These are phyloP conservation scores for Colletotrichum aenigma DNA, from an alignment of 2,329 filamentous ascomycete genomes.

Conservation along the genomic window DNA sequence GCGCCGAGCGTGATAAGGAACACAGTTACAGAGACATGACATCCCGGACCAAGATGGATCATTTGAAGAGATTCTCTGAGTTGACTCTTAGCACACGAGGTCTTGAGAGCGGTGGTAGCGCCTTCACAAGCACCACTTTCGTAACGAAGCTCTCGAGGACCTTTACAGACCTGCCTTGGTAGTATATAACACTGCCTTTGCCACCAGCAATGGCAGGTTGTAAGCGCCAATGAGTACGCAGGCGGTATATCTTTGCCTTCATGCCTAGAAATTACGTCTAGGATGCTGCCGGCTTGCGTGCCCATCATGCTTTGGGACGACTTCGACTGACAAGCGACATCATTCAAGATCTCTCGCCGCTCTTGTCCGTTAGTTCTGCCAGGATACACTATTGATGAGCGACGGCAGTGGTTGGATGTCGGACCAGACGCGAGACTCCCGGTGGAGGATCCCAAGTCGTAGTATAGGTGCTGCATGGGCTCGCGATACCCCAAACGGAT, in stretches of 20 bases:
- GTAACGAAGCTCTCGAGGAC: not conserved
- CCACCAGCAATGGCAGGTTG: fast-evolving
- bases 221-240: not conserved
- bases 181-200: not conserved
- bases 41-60: too few species aligned
- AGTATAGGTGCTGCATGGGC: not conserved
- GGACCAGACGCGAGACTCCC: fast-evolving
- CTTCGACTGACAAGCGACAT: not conserved
- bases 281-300: not conserved
- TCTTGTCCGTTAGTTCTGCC: not conserved
- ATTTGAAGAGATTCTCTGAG: too few species aligned
- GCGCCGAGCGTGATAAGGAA: fast-evolving
- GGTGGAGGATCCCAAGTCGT: not conserved
- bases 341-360: not conserved
- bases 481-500: not conserved
- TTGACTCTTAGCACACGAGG: too few species aligned
- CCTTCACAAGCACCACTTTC: not conserved
- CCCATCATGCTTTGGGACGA: not conserved
- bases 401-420: not conserved
- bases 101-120: fast-evolving
- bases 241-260: fast-evolving
- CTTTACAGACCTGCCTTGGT: not conserved
- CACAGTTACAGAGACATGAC: too few species aligned
- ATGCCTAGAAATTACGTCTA: not conserved
- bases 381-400: not conserved